Evolutionary conservation across 305 asterid species (phyloP).

Genomic region (Rubia tinctorum): DNA sequence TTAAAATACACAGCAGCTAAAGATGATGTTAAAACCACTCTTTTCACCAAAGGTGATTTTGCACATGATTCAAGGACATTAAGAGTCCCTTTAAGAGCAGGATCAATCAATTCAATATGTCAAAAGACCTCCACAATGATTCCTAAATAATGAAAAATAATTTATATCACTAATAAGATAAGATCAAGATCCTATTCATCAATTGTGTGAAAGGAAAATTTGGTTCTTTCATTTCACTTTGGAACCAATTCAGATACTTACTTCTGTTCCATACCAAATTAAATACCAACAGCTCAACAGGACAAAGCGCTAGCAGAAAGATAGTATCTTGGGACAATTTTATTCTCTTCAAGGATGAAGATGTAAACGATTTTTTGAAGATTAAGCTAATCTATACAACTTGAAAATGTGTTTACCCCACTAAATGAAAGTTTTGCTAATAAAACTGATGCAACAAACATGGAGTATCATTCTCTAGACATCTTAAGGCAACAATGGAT

Average conservation of each 20-base stretch:
- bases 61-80: conserved; percentile 58
- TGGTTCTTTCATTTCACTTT: background rate
- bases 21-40: conserved; percentile 56
- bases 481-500: too few relatives aligned
- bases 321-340: background rate
- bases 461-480: too few relatives aligned
- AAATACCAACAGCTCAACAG: background rate
- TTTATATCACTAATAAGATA: background rate
- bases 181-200: background rate
- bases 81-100: conserved; percentile 60
- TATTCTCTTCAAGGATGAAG: background rate
- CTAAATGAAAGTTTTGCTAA: background rate
- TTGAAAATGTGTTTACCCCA: background rate
- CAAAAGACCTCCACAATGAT: background rate
- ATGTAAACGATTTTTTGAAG: background rate
- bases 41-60: conserved; percentile 38
- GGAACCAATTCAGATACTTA: background rate
- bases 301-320: background rate
- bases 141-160: background rate
- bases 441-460: background rate
- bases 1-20: conserved; percentile 45
- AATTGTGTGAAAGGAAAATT: background rate
- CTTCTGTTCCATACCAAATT: background rate
- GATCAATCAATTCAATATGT: conserved; percentile 56
- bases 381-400: background rate